Conservation (phyloP, 805 yeast species). For the Candida qinlingensis region DNA sequence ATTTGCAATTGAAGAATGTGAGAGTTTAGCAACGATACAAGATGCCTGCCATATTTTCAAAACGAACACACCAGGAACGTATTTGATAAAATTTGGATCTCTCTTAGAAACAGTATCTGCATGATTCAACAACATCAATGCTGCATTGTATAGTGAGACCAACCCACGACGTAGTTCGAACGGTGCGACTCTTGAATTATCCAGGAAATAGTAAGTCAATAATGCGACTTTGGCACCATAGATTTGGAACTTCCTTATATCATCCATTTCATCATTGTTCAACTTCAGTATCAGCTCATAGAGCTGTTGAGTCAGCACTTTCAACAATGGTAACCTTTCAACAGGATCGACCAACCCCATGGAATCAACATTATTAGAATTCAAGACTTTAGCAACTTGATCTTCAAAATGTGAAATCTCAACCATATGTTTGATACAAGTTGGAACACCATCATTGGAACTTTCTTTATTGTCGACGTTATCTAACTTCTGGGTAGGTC, state of each 20-base stretch:
- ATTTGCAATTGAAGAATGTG: slow-evolving; percentile 66
- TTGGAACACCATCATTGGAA: slow-evolving; percentile 26
- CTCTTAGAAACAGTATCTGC: slow-evolving; percentile 54
- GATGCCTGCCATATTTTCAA: slow-evolving; percentile 90
- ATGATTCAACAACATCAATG: slow-evolving; percentile 65
- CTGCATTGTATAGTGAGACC: slow-evolving; percentile 74
- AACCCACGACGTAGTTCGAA: slow-evolving; percentile 70
- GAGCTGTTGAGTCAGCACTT: slow-evolving; percentile 63
- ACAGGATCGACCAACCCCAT: slow-evolving; percentile 59
- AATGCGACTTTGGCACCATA: slow-evolving; percentile 77
- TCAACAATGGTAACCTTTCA: slow-evolving; percentile 71
- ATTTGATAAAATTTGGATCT: slow-evolving; percentile 60
- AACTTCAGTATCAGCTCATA: slow-evolving; percentile 68
- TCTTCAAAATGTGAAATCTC: slow-evolving; percentile 83
- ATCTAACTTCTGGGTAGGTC: slow-evolving; percentile 29
- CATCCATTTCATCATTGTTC: slow-evolving; percentile 49
- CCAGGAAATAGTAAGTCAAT: slow-evolving; percentile 76
- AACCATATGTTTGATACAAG: slow-evolving; percentile 61
- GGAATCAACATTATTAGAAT: slow-evolving; percentile 62
- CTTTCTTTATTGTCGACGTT: neutral
- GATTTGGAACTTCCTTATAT: slow-evolving; percentile 62
- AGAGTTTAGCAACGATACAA: slow-evolving; percentile 71
- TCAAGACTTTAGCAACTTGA: slow-evolving; percentile 73
- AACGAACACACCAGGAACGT: slow-evolving; percentile 79
- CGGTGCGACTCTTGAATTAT: slow-evolving; percentile 32